Evolutionary conservation across 73 alveolate species (phyloP).

Genomic region (Blepharisma stoltei): DNA sequence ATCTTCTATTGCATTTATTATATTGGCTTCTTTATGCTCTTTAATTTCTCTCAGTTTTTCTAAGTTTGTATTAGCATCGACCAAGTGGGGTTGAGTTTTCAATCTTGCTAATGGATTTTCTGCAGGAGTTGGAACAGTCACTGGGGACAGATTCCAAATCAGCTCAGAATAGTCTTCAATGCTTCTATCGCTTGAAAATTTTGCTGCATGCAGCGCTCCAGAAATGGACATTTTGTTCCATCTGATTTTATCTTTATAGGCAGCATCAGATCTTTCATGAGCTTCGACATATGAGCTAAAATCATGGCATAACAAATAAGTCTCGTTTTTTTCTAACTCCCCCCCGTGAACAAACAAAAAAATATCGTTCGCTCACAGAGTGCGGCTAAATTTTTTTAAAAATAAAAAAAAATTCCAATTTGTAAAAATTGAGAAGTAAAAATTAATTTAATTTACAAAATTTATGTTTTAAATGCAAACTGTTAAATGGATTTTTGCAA

Average conservation of each 20-base stretch:
- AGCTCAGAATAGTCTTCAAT: constrained; percentile 63
- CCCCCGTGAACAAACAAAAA: too few species aligned
- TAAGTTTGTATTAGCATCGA: not conserved
- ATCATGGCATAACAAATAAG: constrained; percentile 66
- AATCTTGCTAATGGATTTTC: constrained; percentile 52
- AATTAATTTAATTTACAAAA: too few species aligned
- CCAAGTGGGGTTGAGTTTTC: constrained; percentile 53
- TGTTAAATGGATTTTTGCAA: too few species aligned
- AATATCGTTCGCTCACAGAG: too few species aligned
- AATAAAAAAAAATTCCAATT: too few species aligned
- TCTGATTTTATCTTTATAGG: constrained; percentile 43
- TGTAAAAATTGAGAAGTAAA: too few species aligned
- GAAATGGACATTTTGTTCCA: constrained; percentile 63
- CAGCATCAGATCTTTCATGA: constrained; percentile 47
- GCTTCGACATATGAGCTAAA: constrained; percentile 73
- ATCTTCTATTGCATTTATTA: not conserved
- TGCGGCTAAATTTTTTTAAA: too few species aligned
- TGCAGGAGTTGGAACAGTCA: not conserved
- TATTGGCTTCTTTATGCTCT: constrained; percentile 1
- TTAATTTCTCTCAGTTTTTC: not conserved
- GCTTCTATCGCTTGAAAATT: constrained; percentile 62
- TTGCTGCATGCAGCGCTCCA: constrained; percentile 53
- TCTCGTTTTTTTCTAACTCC: constrained; percentile 66
- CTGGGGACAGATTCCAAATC: constrained; percentile 50
- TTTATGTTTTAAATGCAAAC: too few species aligned